phyloP scores from a whole-genome alignment of 2,329 filamentous ascomycete genomes.

The Dryadomyces quercus-mongolicae region DNA sequence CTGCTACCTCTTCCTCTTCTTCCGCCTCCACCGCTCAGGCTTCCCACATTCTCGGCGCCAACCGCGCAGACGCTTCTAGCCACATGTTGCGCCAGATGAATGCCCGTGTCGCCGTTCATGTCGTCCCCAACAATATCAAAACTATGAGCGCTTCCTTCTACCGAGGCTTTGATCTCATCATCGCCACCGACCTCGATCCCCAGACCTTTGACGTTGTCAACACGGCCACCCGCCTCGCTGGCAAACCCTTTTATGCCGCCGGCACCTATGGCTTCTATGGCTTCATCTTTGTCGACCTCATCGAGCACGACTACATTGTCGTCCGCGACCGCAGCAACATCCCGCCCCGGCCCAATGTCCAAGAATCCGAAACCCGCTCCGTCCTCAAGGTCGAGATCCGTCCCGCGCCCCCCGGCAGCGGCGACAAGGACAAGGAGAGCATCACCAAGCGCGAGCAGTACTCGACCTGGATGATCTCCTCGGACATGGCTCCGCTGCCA shows the following conservation, averaged over 20 bases:
- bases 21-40: not conserved
- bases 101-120: slow-evolving; percentile 66
- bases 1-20: too few species aligned
- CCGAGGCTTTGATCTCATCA: slow-evolving; percentile 67
- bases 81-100: slow-evolving; percentile 77
- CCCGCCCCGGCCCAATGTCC: slow-evolving; percentile 35
- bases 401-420: slow-evolving; percentile 44
- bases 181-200: slow-evolving; percentile 79
- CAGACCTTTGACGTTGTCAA: slow-evolving; percentile 68
- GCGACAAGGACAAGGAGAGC: slow-evolving; percentile 39
- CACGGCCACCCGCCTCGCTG: slow-evolving; percentile 67
- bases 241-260: slow-evolving; percentile 78
- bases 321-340: slow-evolving; percentile 75
- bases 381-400: slow-evolving; percentile 33
- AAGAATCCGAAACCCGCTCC: slow-evolving; percentile 67
- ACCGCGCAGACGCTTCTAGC: slow-evolving; percentile 71
- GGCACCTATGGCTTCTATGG: slow-evolving; percentile 84
- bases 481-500: slow-evolving; percentile 58
- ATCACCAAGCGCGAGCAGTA: slow-evolving; percentile 90
- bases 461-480: slow-evolving; percentile 76
- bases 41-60: slow-evolving; percentile 51
- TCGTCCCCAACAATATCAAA: slow-evolving; percentile 56
- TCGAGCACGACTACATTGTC: slow-evolving; percentile 80
- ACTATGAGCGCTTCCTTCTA: slow-evolving; percentile 65
- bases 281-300: slow-evolving; percentile 88